A percentile compares a stretch with the other conserved stretches of the same genome.
Evolutionary conservation across 2,329 filamentous ascomycete genomes (phyloP).

Genomic region (Colletotrichum sp.): DNA sequence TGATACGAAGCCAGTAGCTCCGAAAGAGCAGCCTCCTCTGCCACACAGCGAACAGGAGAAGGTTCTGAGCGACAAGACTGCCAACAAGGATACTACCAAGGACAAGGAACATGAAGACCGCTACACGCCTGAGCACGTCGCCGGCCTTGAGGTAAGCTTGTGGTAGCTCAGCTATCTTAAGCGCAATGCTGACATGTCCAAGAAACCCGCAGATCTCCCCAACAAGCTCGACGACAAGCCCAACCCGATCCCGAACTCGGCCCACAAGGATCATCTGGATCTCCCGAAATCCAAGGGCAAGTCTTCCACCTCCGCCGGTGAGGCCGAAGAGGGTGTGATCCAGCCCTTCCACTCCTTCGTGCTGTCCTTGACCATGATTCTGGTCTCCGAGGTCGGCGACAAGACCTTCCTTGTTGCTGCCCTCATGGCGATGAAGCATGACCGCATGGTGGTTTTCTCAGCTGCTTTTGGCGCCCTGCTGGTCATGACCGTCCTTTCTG

Average conservation of each 20-base stretch:
- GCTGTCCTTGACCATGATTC: slow-evolving; percentile 94
- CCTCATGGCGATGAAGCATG: slow-evolving; percentile 99
- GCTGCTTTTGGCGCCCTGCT: slow-evolving; percentile 92
- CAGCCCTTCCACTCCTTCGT: slow-evolving; percentile 87
- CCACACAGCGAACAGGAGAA: slow-evolving; percentile 83
- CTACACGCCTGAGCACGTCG: slow-evolving; percentile 42
- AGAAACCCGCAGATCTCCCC: slow-evolving; percentile 86
- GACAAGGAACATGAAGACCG: slow-evolving; percentile 47
- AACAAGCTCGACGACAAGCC: slow-evolving; percentile 78
- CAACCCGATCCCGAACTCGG: slow-evolving; percentile 70
- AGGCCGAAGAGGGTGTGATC: slow-evolving; percentile 65
- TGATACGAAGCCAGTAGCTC: slow-evolving; percentile 79
- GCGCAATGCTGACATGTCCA: neutral
- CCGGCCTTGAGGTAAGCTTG: slow-evolving; percentile 62
- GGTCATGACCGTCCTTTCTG: slow-evolving; percentile 94
- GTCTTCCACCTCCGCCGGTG: slow-evolving; percentile 32
- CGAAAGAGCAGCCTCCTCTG: slow-evolving; percentile 83
- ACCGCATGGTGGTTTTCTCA: slow-evolving; percentile 89
- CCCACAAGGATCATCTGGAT: slow-evolving; percentile 69
- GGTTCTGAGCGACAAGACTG: slow-evolving; percentile 49
- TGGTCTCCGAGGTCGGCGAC: slow-evolving; percentile 96
- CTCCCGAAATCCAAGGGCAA: slow-evolving; percentile 42
- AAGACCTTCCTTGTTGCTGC: slow-evolving; percentile 98
- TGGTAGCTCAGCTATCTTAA: neutral
- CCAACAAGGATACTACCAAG: slow-evolving; percentile 45